phyloP scores from a whole-genome alignment of 2,329 filamentous ascomycete genomes.

The Emergomyces africanus region DNA sequence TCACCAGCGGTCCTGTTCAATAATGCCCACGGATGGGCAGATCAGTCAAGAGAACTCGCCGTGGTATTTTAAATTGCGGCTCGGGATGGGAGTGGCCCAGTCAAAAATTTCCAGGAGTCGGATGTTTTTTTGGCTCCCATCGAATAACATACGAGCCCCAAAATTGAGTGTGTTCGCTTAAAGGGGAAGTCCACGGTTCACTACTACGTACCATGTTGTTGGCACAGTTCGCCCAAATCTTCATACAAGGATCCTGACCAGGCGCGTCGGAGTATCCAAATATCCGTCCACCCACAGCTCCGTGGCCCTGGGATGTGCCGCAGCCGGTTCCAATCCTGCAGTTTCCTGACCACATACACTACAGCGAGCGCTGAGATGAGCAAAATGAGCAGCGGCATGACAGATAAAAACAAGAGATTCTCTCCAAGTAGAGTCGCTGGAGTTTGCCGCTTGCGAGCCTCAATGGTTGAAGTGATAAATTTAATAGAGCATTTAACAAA shows the following conservation, averaged over 20 bases:
- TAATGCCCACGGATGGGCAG: not conserved
- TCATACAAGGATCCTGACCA: slow-evolving; percentile 2
- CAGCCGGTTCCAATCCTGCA: not conserved
- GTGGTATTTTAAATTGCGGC: not conserved
- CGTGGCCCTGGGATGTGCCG: slow-evolving; percentile 1
- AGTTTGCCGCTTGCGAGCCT: not conserved
- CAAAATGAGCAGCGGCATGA: not conserved
- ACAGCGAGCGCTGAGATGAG: not conserved
- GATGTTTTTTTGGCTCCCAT: not conserved
- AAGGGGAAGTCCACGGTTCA: not conserved
- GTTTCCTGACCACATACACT: not conserved
- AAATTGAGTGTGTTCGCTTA: not conserved
- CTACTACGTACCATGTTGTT: slow-evolving; percentile 2
- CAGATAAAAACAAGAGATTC: not conserved
- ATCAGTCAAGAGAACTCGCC: not conserved
- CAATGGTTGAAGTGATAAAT: not conserved
- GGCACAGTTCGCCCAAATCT: not conserved
- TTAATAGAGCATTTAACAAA: no score
- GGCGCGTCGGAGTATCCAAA: slow-evolving; percentile 1
- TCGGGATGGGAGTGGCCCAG: not conserved
- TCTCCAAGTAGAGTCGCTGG: no score
- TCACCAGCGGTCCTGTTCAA: slow-evolving; percentile 1
- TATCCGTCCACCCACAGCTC: not conserved
- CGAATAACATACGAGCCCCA: not conserved
- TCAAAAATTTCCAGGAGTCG: not conserved